These are phyloP conservation scores for Chaetoceros tenuissimus DNA, from an alignment of 108 stramenopile species.

Conservation along the genomic window DNA sequence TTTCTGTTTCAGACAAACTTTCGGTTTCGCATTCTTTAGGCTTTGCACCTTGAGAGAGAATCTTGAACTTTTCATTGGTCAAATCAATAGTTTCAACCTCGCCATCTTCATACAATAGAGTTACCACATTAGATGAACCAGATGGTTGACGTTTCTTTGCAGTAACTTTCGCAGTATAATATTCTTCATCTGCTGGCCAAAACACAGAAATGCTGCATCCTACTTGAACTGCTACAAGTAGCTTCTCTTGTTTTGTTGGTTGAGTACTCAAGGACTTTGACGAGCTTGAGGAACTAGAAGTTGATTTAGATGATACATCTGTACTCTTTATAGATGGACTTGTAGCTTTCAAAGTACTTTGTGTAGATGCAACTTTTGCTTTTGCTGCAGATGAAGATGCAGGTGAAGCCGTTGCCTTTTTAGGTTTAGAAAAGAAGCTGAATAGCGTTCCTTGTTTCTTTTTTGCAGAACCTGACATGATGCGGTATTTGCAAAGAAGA, in stretches of 20 bases:
- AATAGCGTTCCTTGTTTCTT: slow-evolving; percentile 54
- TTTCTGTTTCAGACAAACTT: slow-evolving; percentile 10
- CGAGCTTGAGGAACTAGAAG: neutral
- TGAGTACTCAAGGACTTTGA: slow-evolving; percentile 6
- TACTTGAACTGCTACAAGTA: slow-evolving; percentile 18
- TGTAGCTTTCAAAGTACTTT: too few species aligned
- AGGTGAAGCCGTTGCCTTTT: slow-evolving; percentile 1
- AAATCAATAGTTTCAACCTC: slow-evolving; percentile 58
- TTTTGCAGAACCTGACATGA: neutral
- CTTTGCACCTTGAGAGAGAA: slow-evolving; percentile 14
- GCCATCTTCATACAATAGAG: slow-evolving; percentile 60
- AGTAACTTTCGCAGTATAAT: slow-evolving; percentile 35
- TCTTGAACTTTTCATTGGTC: slow-evolving; percentile 24
- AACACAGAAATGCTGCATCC: slow-evolving; percentile 38
- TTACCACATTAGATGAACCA: neutral
- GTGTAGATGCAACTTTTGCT: neutral
- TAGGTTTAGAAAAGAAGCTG: slow-evolving; percentile 60
- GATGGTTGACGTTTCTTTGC: neutral
- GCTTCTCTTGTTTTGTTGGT: neutral
- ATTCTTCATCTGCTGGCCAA: slow-evolving; percentile 51
- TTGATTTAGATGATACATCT: neutral
- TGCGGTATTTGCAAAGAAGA: too few species aligned
- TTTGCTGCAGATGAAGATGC: neutral
- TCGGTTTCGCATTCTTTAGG: neutral
- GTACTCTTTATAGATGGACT: too few species aligned